Percentiles rank a stretch among this genome's conserved stretches.
Evolutionary conservation across 306 rosid genomes (phyloP).

Genomic region (Prunus fruticosa): DNA sequence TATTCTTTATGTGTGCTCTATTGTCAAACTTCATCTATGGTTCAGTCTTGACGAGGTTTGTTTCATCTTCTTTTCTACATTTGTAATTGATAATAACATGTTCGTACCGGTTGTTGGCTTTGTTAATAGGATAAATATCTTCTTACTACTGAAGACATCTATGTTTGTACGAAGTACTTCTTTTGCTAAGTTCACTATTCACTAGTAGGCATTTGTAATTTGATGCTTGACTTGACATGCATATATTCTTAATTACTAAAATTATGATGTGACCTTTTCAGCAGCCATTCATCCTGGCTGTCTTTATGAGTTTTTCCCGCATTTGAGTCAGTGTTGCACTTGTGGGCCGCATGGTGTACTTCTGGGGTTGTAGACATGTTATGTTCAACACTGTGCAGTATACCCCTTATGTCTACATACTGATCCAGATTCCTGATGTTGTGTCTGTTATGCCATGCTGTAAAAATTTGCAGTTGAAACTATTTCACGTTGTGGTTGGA

Average conservation of each 20-base stretch:
- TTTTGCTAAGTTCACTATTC: background rate
- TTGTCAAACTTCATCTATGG: conserved; percentile 64
- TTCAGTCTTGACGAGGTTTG: conserved; percentile 58
- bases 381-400: background rate
- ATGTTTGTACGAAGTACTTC: background rate
- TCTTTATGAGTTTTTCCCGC: background rate
- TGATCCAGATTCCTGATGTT: background rate
- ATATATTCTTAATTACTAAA: background rate
- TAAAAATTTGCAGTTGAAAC: background rate
- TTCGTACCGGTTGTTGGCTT: background rate
- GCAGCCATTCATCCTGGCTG: background rate
- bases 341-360: background rate
- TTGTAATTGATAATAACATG: background rate
- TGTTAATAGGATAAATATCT: background rate
- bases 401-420: background rate
- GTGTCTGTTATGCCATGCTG: background rate
- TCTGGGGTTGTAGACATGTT: background rate
- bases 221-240: background rate
- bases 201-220: background rate
- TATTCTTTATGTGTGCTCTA: conserved; percentile 66
- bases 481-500: background rate
- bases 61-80: conserved; percentile 9
- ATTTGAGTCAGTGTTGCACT: conserved; percentile 8
- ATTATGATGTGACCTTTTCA: background rate
- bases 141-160: background rate